Conservation (phyloP, 768 basidiomycete genomes). For the Leccinellum rugosiceps region DNA sequence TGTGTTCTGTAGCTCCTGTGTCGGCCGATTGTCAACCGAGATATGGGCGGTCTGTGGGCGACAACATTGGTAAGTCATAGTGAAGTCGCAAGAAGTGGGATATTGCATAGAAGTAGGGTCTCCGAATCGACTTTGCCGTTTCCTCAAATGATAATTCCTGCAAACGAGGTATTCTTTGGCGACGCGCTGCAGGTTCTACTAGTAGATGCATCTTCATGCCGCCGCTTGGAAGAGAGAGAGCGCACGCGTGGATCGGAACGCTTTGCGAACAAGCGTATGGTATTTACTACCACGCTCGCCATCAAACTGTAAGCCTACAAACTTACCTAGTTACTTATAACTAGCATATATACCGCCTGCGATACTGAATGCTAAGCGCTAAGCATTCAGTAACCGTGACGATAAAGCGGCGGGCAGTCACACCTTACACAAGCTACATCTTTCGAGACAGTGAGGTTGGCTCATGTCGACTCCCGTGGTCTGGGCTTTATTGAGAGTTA, state of each 20-base stretch:
- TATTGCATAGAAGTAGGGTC: conserved; percentile 56
- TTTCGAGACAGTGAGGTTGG: conserved; percentile 63
- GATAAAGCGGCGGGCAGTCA: no score
- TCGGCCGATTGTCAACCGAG: conserved; percentile 77
- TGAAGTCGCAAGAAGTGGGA: conserved; percentile 56
- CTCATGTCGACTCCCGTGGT: conserved; percentile 77
- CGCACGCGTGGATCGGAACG: conserved; percentile 82
- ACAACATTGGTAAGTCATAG: conserved; percentile 79
- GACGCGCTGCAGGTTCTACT: conserved; percentile 85
- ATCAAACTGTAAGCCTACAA: conserved; percentile 23
- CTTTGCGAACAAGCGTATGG: conserved; percentile 71
- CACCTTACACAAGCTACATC: conserved; percentile 50
- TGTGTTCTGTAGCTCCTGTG: conserved; percentile 77
- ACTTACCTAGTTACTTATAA: no score
- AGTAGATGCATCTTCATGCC: conserved; percentile 76
- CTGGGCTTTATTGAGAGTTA: conserved; percentile 81
- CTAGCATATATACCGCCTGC: no score
- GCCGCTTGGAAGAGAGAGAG: conserved; percentile 75
- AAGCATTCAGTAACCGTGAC: no score
- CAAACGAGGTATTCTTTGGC: conserved; percentile 79
- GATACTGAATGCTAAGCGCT: no score
- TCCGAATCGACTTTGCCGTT: conserved; percentile 43
- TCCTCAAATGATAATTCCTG: conserved; percentile 59
- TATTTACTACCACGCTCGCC: conserved; percentile 69
- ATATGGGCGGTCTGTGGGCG: conserved; percentile 80